A percentile compares a stretch with the other conserved stretches of the same genome.
These are phyloP conservation scores for Aspergillus quadrilineatus DNA, from an alignment of 2,329 filamentous ascomycete genomes.

Conservation along the genomic window DNA sequence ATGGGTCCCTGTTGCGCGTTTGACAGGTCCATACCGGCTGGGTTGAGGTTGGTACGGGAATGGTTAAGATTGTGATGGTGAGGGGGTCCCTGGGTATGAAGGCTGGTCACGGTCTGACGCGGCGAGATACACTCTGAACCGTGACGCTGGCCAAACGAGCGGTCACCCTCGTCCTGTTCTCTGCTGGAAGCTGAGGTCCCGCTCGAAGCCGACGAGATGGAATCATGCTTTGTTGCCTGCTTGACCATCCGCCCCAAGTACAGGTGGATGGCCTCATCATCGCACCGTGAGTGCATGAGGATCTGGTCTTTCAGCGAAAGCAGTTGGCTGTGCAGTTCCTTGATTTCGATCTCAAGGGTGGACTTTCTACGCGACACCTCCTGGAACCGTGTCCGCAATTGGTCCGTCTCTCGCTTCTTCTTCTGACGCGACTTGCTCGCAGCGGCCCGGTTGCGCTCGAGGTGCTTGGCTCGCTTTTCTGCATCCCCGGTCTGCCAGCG, in stretches of 20 bases:
- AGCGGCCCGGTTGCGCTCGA: slow-evolving; percentile 60
- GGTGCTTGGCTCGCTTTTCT: slow-evolving; percentile 50
- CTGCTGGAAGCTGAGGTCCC: neutral
- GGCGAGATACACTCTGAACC: neutral
- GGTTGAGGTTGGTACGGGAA: neutral
- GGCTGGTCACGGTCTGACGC: neutral
- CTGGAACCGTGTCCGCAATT: slow-evolving; percentile 46
- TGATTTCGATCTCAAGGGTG: slow-evolving; percentile 33
- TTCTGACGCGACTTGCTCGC: slow-evolving; percentile 62
- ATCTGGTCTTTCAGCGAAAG: slow-evolving; percentile 43
- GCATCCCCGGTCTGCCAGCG: neutral
- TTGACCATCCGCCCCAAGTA: slow-evolving; percentile 41
- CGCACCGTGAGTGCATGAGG: slow-evolving; percentile 40
- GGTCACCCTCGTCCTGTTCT: neutral
- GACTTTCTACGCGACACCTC: slow-evolving; percentile 38
- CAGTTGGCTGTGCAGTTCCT: slow-evolving; percentile 37
- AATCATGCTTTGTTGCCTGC: slow-evolving; percentile 25
- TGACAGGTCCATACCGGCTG: neutral
- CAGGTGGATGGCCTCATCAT: slow-evolving; percentile 37
- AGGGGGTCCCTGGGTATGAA: neutral
- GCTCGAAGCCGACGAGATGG: neutral
- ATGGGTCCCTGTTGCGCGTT: neutral
- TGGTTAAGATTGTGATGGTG: neutral
- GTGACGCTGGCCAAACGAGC: neutral
- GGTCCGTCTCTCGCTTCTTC: slow-evolving; percentile 59